Percentiles rank a stretch among this genome's conserved stretches.
Evolutionary conservation across 805 yeast genomes (phyloP).

Genomic region (Wickerhamiella parazyma): DNA sequence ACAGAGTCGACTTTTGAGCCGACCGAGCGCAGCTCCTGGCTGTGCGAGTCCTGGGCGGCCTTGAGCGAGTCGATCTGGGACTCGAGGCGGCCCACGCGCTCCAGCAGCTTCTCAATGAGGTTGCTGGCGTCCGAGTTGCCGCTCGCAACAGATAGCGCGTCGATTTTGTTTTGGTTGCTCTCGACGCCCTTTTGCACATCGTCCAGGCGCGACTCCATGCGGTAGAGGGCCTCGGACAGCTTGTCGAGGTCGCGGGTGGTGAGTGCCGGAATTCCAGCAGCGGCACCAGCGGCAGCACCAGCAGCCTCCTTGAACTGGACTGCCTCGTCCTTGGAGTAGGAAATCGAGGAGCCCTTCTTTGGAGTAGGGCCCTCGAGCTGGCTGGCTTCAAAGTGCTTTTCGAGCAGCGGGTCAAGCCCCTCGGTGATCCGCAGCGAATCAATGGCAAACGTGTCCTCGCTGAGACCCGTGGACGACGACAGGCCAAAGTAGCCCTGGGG

Average conservation of each 20-base stretch:
- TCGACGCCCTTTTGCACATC: neutral
- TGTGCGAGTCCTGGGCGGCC: neutral
- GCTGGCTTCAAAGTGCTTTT: conserved; percentile 12
- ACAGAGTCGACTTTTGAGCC: neutral
- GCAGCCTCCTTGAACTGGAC: neutral
- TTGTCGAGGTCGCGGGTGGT: neutral
- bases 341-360: neutral
- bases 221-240: neutral
- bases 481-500: conserved; percentile 26
- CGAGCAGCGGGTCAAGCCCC: conserved; percentile 14
- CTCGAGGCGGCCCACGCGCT: conserved; percentile 5
- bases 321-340: neutral
- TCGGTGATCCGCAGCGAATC: conserved; percentile 9
- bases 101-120: neutral
- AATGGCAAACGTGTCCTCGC: conserved; percentile 15
- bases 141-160: neutral
- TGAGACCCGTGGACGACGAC: conserved; percentile 22
- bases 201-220: neutral
- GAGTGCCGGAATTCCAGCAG: neutral
- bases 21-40: neutral
- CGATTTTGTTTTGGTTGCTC: neutral
- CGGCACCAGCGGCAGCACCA: neutral
- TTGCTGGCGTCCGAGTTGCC: neutral
- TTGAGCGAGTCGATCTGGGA: neutral
- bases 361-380: neutral